Base-by-base conservation (phyloP, 305 asterid genomes). In the Plantago rigida region DNA sequence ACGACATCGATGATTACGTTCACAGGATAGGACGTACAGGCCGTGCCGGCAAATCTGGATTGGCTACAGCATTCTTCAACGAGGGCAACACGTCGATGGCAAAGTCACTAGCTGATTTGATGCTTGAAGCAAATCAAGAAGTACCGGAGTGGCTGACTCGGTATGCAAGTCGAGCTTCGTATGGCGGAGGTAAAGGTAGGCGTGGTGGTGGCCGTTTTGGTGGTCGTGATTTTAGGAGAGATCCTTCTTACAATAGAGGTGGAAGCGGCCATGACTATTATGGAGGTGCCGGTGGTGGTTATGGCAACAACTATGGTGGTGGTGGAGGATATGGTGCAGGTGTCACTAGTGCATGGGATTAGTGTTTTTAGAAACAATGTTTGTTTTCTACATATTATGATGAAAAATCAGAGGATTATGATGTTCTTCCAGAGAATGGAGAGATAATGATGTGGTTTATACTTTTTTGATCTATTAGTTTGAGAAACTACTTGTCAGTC, bases 181-280 rank as follows among this genome's bases (percentile, higher is more conserved):
- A 59, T 14, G 86, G 79, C 24, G 77, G 75, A 5, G 78, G 81
- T 69, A 83, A 72, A 75, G 67, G 69, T 71, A 80, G 78, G 68
- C 80, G 84, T 51, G 91, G 91, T 10, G 90, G 87, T 24, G 82
- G 77, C 2, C 87, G 86, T 59, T 84, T 84, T 65, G 92, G 92
- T 45, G 83, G 72, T 60, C 90, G 87, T 65, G 90, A 83, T 75
- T 83, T 75, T 55, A 75, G 90, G 71, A 71, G 78, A 63, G 90
- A 81, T 59, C 47, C 71, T 5, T 69, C 81, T 34, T 76, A 9
- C 64, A 74, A 51, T 63, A 70, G 87, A 15, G 54, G 80, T 13
- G 78, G 80, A 0, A 59, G 84, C 5, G 75, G 87, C 39, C 26
- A 52, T 29, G 75, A 69, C 70, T 70, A 69, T 60, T 77, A 73